Evolutionary conservation across 139 green algal genomes (phyloP).

Genomic region (Chlorella sp.): DNA sequence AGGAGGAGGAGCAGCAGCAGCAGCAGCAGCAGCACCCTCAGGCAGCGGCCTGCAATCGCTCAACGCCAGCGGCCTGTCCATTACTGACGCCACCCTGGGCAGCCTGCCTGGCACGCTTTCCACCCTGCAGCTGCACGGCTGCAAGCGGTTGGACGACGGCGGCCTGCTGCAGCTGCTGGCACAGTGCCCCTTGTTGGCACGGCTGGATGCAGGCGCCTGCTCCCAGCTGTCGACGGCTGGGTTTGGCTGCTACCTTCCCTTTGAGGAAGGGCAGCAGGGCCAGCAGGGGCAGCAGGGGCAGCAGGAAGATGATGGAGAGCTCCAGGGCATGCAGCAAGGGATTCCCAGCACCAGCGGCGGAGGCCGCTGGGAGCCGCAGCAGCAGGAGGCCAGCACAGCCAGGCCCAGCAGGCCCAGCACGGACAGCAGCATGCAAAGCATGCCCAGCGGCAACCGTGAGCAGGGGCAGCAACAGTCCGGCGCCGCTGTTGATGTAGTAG

Average conservation of each 20-base stretch:
- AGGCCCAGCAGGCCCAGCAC: neutral
- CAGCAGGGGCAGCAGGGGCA: neutral
- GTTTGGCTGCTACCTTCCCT: conserved; percentile 10
- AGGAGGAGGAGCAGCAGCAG: neutral
- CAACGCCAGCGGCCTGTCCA: neutral
- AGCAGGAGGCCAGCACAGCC: neutral
- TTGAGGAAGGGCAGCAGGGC: neutral
- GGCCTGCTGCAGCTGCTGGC: conserved; percentile 24
- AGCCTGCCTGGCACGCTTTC: neutral
- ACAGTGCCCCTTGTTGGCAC: neutral
- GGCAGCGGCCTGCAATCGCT: neutral
- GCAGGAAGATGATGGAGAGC: neutral
- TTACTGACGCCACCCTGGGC: neutral
- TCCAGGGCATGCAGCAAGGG: neutral
- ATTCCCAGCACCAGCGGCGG: neutral
- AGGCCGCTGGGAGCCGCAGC: neutral
- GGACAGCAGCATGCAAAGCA: neutral
- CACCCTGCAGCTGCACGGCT: conserved; percentile 13
- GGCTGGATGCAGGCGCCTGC: conserved; percentile 18
- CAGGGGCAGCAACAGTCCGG: neutral
- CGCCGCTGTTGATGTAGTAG: neutral
- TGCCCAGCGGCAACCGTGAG: neutral
- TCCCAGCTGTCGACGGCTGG: conserved; percentile 16
- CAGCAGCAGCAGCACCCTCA: neutral
- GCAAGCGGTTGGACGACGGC: conserved; percentile 17